Percentiles rank a stretch among this genome's conserved stretches.
Evolutionary conservation across 2,329 filamentous ascomycete genomes (phyloP).

Genomic region (Cladobotryum mycophilum): DNA sequence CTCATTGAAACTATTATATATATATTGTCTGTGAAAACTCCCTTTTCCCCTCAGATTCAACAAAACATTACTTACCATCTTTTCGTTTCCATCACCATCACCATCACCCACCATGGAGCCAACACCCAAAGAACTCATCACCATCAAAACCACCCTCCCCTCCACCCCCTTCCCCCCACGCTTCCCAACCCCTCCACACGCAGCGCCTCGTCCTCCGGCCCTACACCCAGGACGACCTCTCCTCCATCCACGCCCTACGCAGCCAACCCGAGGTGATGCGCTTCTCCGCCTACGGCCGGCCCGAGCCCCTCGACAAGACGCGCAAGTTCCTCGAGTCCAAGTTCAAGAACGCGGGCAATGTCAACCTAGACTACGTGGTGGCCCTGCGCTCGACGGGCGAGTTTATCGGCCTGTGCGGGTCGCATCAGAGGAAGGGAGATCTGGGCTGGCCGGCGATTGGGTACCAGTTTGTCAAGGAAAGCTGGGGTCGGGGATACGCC

Average conservation of each 20-base stretch:
- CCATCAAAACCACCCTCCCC: conserved; percentile 42
- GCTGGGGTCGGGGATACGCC: conserved; percentile 49
- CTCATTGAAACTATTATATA: background rate
- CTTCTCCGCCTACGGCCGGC: conserved; percentile 39
- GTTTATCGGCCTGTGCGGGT: conserved; percentile 43
- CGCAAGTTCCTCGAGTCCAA: conserved; percentile 31
- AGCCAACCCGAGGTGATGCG: conserved; percentile 55
- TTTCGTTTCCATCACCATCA: background rate
- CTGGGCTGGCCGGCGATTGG: conserved; percentile 52
- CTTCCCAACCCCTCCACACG: conserved; percentile 37
- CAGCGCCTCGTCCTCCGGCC: conserved; percentile 49
- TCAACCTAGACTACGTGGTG: conserved; percentile 49
- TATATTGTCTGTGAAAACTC: background rate
- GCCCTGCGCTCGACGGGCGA: conserved; percentile 37
- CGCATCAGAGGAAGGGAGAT: conserved; percentile 26
- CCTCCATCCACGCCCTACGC: conserved; percentile 45
- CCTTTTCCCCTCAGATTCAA: background rate
- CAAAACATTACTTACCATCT: background rate
- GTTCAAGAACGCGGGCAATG: conserved; percentile 40
- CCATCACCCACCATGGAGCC: background rate
- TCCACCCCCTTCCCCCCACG: conserved; percentile 32
- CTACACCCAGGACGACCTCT: conserved; percentile 41
- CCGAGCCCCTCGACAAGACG: conserved; percentile 39
- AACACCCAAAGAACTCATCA: conserved; percentile 3
- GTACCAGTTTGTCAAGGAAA: conserved; percentile 46